Percentiles rank a stretch among this genome's conserved stretches.
Evolutionary conservation across 805 yeast species (phyloP).

Genomic region (Huiozyma naganishii): DNA sequence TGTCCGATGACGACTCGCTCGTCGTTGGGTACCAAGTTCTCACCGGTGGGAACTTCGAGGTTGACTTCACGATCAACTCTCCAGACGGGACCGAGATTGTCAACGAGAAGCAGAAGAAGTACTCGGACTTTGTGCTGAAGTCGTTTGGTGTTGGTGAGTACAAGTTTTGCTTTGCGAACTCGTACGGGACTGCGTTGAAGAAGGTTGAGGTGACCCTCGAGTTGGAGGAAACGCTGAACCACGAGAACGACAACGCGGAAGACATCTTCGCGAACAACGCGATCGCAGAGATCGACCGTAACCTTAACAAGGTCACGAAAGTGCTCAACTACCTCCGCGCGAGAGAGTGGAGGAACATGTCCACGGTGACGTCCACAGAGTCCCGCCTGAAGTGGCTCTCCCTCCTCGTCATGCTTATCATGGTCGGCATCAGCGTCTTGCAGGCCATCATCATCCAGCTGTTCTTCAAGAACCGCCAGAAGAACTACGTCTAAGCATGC

Average conservation of each 20-base stretch:
- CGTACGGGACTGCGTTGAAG: constrained; percentile 53
- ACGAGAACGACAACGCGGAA: constrained; percentile 24
- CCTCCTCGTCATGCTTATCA: constrained; percentile 54
- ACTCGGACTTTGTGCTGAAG: constrained; percentile 49
- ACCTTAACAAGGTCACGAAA: constrained; percentile 46
- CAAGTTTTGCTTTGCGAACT: constrained; percentile 55
- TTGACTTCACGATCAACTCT: constrained; percentile 48
- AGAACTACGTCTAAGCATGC: constrained; percentile 25
- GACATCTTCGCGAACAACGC: constrained; percentile 45
- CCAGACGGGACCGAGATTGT: constrained; percentile 42
- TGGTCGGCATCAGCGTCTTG: constrained; percentile 65
- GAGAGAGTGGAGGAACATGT: constrained; percentile 93
- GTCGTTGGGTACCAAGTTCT: constrained; percentile 41
- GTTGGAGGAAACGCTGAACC: constrained; percentile 32
- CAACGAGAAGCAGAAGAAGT: constrained; percentile 46
- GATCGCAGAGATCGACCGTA: constrained; percentile 46
- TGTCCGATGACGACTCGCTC: constrained; percentile 30
- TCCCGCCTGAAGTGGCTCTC: constrained; percentile 70
- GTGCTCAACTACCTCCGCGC: constrained; percentile 82
- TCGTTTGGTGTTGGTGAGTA: constrained; percentile 53
- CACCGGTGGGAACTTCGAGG: constrained; percentile 58
- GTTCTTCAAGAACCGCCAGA: constrained; percentile 49
- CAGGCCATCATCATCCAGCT: constrained; percentile 78
- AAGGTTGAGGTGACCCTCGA: constrained; percentile 53
- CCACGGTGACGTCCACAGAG: constrained; percentile 75